phyloP scores from a whole-genome alignment of 2,329 filamentous ascomycete genomes.

The Colletotrichum liriopes region DNA sequence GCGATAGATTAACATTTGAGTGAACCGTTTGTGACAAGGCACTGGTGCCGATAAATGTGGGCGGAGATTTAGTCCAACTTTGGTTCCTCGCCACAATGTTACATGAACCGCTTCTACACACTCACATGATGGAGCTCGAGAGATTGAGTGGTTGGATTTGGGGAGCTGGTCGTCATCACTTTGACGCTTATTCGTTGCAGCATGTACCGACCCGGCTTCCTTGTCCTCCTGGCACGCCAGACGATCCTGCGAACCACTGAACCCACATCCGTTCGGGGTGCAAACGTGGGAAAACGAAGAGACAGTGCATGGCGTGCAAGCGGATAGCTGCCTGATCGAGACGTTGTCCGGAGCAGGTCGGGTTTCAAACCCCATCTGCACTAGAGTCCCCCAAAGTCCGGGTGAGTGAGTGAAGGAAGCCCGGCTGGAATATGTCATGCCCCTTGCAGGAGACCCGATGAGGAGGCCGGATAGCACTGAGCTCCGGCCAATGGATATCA shows the following conservation, averaged over 20 bases:
- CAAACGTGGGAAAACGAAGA: not conserved
- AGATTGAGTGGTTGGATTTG: constrained; percentile 11
- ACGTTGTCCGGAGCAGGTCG: constrained; percentile 13
- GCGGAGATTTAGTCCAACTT: constrained; percentile 14
- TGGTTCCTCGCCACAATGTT: constrained; percentile 7
- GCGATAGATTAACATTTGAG: constrained; percentile 1
- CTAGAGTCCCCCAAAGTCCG: not conserved
- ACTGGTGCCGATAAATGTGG: constrained; percentile 3
- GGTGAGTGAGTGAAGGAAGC: not conserved
- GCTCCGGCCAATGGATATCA: constrained; percentile 28
- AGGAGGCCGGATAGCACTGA: constrained; percentile 17
- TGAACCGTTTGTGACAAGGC: not conserved
- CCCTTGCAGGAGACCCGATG: constrained; percentile 39
- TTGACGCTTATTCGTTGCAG: constrained; percentile 12
- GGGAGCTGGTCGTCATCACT: constrained; percentile 7
- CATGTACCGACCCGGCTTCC: constrained; percentile 25
- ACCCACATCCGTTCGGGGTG: not conserved
- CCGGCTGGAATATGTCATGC: constrained; percentile 3
- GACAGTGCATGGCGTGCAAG: not conserved
- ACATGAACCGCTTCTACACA: constrained; percentile 16
- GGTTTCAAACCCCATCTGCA: constrained; percentile 23
- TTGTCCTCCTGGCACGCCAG: constrained; percentile 17
- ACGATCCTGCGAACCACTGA: constrained; percentile 5
- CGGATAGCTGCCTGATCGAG: constrained; percentile 27
- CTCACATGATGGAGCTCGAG: constrained; percentile 5